Percentiles rank a stretch among this genome's conserved stretches.
Conservation (phyloP, 139 green algal genomes). For the Coccomyxa sp. region DNA sequence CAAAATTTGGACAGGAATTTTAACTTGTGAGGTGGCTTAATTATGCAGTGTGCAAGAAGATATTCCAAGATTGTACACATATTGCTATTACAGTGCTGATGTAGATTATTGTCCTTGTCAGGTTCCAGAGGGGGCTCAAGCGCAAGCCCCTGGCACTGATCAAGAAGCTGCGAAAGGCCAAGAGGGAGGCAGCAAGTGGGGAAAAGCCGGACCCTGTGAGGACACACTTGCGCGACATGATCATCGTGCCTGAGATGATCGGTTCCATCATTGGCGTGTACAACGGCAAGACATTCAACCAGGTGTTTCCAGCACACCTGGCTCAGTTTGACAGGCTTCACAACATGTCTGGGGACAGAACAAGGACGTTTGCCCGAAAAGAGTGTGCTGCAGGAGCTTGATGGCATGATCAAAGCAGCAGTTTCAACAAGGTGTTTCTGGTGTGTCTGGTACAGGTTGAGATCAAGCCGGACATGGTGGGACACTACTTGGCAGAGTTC, state of each 20-base stretch:
- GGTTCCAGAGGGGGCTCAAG: slow-evolving; percentile 95
- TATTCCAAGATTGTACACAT: too few relatives aligned
- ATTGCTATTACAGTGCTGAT: too few relatives aligned
- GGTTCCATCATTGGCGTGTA: slow-evolving; percentile 96
- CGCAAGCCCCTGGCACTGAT: slow-evolving; percentile 93
- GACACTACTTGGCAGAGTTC: slow-evolving; percentile 99
- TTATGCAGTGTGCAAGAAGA: too few relatives aligned
- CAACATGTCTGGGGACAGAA: neutral
- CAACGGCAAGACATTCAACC: slow-evolving; percentile 99
- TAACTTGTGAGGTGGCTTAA: too few relatives aligned
- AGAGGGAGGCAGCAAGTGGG: slow-evolving; percentile 39
- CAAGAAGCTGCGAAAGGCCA: slow-evolving; percentile 97
- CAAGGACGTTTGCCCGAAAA: neutral
- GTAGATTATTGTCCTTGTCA: slow-evolving; percentile 11
- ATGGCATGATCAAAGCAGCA: neutral
- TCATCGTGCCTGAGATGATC: slow-evolving; percentile 99
- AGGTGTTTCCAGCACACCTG: slow-evolving; percentile 29
- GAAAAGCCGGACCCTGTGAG: slow-evolving; percentile 98
- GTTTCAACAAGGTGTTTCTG: neutral
- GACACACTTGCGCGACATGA: slow-evolving; percentile 99
- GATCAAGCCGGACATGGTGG: slow-evolving; percentile 97
- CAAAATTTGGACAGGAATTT: too few relatives aligned
- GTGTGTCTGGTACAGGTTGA: slow-evolving; percentile 54
- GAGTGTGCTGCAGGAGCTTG: neutral
- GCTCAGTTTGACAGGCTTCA: neutral